These are phyloP conservation scores for Malus asiatica DNA, from an alignment of 306 rosid species.

Conservation along the genomic window DNA sequence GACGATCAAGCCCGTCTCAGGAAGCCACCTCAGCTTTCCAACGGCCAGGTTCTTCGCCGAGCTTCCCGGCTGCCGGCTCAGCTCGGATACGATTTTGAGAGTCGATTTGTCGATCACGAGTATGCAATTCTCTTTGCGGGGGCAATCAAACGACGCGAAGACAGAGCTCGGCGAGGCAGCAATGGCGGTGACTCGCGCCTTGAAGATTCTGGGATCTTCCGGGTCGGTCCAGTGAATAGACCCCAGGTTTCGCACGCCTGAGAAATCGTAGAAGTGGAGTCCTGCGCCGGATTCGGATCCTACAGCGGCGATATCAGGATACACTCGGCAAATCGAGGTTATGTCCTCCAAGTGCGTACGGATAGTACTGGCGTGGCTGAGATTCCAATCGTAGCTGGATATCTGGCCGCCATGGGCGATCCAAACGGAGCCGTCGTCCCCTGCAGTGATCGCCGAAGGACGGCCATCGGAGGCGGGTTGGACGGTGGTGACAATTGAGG, in stretches of 20 bases:
- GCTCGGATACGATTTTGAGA: slow-evolving; percentile 40
- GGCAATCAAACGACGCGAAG: slow-evolving; percentile 62
- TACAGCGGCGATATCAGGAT: slow-evolving; percentile 65
- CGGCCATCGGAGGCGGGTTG: slow-evolving; percentile 73
- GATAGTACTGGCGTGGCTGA: slow-evolving; percentile 44
- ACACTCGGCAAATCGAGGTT: slow-evolving; percentile 56
- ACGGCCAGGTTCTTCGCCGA: slow-evolving; percentile 60
- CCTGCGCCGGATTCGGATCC: slow-evolving; percentile 59
- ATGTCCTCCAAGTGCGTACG: slow-evolving; percentile 72
- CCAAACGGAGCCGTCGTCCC: slow-evolving; percentile 69
- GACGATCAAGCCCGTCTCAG: slow-evolving; percentile 41
- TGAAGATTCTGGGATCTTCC: slow-evolving; percentile 67
- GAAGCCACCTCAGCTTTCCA: slow-evolving; percentile 57
- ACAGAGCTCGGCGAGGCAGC: slow-evolving; percentile 38
- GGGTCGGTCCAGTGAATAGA: slow-evolving; percentile 70
- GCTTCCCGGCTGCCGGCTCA: slow-evolving; percentile 61
- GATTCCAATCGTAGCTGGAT: slow-evolving; percentile 64
- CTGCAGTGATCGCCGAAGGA: slow-evolving; percentile 52
- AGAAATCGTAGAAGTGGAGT: slow-evolving; percentile 73
- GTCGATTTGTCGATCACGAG: slow-evolving; percentile 61
- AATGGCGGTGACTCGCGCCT: slow-evolving; percentile 67
- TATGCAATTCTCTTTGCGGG: slow-evolving; percentile 60
- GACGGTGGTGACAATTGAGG: slow-evolving; percentile 36
- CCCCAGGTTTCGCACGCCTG: slow-evolving; percentile 52
- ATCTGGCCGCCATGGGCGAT: slow-evolving; percentile 84